Conservation (phyloP, 306 rosid species). For the Pterocarpus macrocarpus region DNA sequence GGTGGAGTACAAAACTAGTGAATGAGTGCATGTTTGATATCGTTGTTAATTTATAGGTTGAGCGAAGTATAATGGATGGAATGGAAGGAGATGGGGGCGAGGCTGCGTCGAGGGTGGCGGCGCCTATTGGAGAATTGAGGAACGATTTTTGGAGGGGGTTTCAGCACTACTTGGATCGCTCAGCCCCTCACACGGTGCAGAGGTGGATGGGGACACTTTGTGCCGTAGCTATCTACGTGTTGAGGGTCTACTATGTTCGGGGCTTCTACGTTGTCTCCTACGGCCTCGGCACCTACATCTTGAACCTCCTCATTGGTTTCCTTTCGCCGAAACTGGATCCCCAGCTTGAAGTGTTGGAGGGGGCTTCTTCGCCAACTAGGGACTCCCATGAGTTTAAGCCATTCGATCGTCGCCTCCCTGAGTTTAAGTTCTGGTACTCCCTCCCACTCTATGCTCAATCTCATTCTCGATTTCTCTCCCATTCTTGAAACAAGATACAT, state of each 20-base stretch:
- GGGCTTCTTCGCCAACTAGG: slow-evolving; percentile 71
- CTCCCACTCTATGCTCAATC: background rate
- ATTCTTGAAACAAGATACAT: too few relatives aligned
- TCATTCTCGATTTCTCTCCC: too few relatives aligned
- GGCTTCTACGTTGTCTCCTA: slow-evolving; percentile 75
- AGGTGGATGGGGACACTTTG: slow-evolving; percentile 76
- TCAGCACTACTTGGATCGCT: slow-evolving; percentile 74
- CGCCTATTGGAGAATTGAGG: slow-evolving; percentile 47
- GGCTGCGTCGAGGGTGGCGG: slow-evolving; percentile 53
- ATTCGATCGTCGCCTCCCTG: slow-evolving; percentile 79
- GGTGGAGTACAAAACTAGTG: too few relatives aligned
- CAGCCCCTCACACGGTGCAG: slow-evolving; percentile 64
- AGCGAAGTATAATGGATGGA: background rate
- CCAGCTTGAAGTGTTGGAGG: slow-evolving; percentile 68
- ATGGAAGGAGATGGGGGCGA: slow-evolving; percentile 68
- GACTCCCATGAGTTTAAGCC: slow-evolving; percentile 80
- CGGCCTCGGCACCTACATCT: slow-evolving; percentile 68
- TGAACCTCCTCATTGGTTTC: slow-evolving; percentile 77
- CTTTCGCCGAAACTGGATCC: slow-evolving; percentile 78
- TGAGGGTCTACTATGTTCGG: slow-evolving; percentile 66
- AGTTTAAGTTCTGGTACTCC: slow-evolving; percentile 78
- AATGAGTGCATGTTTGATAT: too few relatives aligned
- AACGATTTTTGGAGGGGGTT: slow-evolving; percentile 59
- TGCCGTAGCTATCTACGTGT: slow-evolving; percentile 54
- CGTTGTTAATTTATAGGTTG: too few relatives aligned